A percentile compares a stretch with the other conserved stretches of the same genome.
Conservation (phyloP, 352 stramenopile genomes). For the Phytophthora melonis region DNA sequence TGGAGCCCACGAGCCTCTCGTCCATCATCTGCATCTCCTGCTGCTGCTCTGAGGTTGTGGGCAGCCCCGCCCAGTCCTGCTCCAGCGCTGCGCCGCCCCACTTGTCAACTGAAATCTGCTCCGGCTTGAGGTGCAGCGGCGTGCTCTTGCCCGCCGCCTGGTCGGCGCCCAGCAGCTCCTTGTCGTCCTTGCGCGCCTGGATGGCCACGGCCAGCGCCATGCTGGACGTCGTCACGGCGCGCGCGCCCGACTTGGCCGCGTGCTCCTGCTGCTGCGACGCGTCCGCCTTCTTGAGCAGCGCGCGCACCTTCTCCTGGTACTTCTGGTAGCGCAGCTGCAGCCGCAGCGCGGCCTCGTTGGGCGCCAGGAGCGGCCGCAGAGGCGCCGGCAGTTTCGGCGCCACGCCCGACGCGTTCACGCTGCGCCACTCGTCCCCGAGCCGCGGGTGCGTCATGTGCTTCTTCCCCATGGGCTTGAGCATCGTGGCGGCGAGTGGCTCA, state of each 20-base stretch:
- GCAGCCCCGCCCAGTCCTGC: slow-evolving; percentile 19
- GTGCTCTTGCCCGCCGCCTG: slow-evolving; percentile 3
- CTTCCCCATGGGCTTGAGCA: slow-evolving; percentile 61
- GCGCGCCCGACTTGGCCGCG: slow-evolving; percentile 32
- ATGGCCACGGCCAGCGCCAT: slow-evolving; percentile 69
- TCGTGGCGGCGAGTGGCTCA: slow-evolving; percentile 12
- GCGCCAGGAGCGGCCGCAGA: slow-evolving; percentile 49
- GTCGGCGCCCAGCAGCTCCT: slow-evolving; percentile 16
- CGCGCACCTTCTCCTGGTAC: slow-evolving; percentile 74
- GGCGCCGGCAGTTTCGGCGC: slow-evolving; percentile 34
- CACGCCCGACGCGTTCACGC: neutral
- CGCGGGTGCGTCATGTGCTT: slow-evolving; percentile 43
- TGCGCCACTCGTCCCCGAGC: slow-evolving; percentile 39
- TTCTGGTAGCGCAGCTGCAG: slow-evolving; percentile 82
- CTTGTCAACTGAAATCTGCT: slow-evolving; percentile 13
- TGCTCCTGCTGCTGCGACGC: slow-evolving; percentile 44
- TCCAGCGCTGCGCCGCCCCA: slow-evolving; percentile 10
- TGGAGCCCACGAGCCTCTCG: neutral
- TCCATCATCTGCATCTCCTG: neutral
- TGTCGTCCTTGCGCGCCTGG: slow-evolving; percentile 42
- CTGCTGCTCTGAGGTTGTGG: neutral
- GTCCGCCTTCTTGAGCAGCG: slow-evolving; percentile 66
- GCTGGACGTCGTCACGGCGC: slow-evolving; percentile 59
- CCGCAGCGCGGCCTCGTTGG: slow-evolving; percentile 55
- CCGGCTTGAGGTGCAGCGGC: slow-evolving; percentile 12